Percentiles rank a stretch among this genome's conserved stretches.
These are phyloP conservation scores for Hysterium pulicare DNA, from an alignment of 2,329 filamentous ascomycete genomes.

Conservation along the genomic window DNA sequence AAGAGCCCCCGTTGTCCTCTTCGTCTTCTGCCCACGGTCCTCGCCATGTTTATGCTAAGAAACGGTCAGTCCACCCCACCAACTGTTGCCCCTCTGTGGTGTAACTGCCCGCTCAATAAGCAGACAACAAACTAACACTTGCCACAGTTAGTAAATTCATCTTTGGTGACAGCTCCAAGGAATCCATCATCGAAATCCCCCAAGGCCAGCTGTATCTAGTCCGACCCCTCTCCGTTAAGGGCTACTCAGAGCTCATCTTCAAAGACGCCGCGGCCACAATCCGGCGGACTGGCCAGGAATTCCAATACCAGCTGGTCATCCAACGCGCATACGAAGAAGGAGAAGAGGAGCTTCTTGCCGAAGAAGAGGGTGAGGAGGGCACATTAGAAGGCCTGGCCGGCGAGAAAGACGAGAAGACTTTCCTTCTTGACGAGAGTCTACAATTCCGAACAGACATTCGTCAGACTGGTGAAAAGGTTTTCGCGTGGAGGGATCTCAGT, in stretches of 20 bases:
- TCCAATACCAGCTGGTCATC: constrained; percentile 94
- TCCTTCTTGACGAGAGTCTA: constrained; percentile 87
- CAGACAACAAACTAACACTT: constrained; percentile 18
- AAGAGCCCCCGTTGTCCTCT: background rate
- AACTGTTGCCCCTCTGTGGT: constrained; percentile 12
- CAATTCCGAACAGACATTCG: constrained; percentile 82
- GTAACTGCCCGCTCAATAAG: constrained; percentile 5
- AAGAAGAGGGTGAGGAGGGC: constrained; percentile 82
- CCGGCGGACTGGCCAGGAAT: constrained; percentile 88
- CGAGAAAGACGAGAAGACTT: constrained; percentile 96
- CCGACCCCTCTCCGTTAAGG: constrained; percentile 89
- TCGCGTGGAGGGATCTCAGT: constrained; percentile 93
- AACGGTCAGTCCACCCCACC: constrained; percentile 36
- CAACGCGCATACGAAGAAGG: constrained; percentile 97
- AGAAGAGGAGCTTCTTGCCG: constrained; percentile 84
- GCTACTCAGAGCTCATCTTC: constrained; percentile 98
- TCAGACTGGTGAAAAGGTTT: constrained; percentile 75
- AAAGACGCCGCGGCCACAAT: constrained; percentile 93
- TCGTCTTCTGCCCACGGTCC: background rate
- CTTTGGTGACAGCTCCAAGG: constrained; percentile 83
- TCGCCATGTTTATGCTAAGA: constrained; percentile 40
- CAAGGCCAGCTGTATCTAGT: constrained; percentile 98
- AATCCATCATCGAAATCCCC: constrained; percentile 88
- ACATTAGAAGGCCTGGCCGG: constrained; percentile 68
- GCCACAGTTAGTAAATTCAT: constrained; percentile 80